Conservation (phyloP, 768 basidiomycete genomes). For the Gautieria morchelliformis region DNA sequence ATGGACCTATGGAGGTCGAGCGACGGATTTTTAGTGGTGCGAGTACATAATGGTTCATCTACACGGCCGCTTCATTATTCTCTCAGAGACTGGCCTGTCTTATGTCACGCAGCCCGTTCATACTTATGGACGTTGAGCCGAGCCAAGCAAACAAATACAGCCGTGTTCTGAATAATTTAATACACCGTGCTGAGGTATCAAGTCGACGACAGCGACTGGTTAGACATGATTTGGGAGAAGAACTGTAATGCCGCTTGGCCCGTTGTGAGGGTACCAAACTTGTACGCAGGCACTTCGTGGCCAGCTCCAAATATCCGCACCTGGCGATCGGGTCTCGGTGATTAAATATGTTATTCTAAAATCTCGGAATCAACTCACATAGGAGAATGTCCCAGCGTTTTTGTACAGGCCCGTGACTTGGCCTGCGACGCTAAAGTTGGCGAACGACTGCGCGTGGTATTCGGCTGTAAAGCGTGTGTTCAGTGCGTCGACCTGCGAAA, state of each 20-base stretch:
- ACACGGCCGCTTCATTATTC: too few species aligned
- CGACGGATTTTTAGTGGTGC: constrained; percentile 67
- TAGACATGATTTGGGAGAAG: constrained; percentile 10
- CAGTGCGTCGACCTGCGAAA: constrained; percentile 33
- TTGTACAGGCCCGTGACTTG: constrained; percentile 43
- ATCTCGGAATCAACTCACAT: constrained; percentile 25
- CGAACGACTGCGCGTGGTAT: constrained; percentile 34
- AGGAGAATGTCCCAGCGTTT: constrained; percentile 50
- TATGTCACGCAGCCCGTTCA: too few species aligned
- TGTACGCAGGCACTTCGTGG: constrained; percentile 11
- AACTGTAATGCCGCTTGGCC: constrained; percentile 10
- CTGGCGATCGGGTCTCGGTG: neutral
- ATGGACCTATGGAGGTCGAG: constrained; percentile 87
- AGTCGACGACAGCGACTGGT: constrained; percentile 7
- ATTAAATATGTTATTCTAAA: neutral
- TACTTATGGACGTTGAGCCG: too few species aligned
- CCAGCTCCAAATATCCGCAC: constrained; percentile 18
- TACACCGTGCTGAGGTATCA: neutral
- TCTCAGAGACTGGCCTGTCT: too few species aligned
- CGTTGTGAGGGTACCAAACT: neutral
- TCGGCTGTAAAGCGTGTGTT: constrained; percentile 34
- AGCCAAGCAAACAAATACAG: too few species aligned
- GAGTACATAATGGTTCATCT: neutral
- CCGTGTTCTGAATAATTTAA: neutral
- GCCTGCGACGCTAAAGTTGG: constrained; percentile 41